Base-by-base conservation (phyloP, 2,329 filamentous ascomycete genomes). In the Hypoxylon sp. region DNA sequence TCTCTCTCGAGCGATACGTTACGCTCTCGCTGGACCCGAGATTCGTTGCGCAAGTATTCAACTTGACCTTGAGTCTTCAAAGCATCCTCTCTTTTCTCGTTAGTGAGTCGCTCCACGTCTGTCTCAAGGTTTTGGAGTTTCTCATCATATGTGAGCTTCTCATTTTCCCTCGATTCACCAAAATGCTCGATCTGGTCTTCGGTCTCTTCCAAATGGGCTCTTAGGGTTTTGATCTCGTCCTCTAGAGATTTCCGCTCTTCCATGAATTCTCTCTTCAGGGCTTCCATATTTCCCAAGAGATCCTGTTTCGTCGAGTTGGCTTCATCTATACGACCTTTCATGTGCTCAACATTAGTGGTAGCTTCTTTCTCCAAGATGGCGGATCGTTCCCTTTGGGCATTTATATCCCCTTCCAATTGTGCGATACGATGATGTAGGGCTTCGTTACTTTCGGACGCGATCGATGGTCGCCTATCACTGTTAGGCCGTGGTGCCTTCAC, bases 141-240 rank as follows among this genome's bases (percentile, higher is more conserved):
- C 35, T 88, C 83, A 56, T 93, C 87, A 32, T 86, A 80, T 2
- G 81, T 80, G 3, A 82, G 83, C 64, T 86, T 89, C 64, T 94
- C 89, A 61, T 95, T 87, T 60, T 97, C 91, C 31, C 90, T 83
- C 29, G 89, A 91, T 63, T 91, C 90, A 30, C 90, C 80, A 45
- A 93, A 83, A 52, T 91, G 82, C 63, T 97, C 92, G 41, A 97
- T 83, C 66, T 96, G 92, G 64, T 97, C 92, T 71, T 99, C 94
- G 4, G 89, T 81, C 62, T 97, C 91, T 67, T 97, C 94, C 0
- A 94, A 77, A 42, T 87, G 88, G 44, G 86, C 78, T 65, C 88
- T 92, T 49, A 92, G 80, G 9, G 82, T 81, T 61, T 86, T 87
- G 49, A 94, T 86, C 67, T 97, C 92, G 11, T 83, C 79, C 62